Percentiles rank a stretch among this genome's conserved stretches.
phyloP scores from a whole-genome alignment of 768 basidiomycete genomes.

The Boletellus ananas region DNA sequence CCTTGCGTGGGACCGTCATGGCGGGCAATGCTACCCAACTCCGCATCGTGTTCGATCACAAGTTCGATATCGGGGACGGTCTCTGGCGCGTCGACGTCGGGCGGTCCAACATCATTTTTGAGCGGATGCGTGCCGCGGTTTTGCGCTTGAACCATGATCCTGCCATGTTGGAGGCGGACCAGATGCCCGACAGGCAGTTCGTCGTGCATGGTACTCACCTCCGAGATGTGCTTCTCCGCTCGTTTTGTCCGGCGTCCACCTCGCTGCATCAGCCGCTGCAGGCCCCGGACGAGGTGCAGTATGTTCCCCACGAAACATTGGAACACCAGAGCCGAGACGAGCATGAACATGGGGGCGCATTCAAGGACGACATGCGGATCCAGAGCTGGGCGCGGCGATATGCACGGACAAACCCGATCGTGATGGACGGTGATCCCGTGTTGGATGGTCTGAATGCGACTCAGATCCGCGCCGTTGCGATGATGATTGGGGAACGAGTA shows the following conservation, averaged over 20 bases:
- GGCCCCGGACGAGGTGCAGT: conserved; percentile 36
- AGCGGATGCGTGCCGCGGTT: conserved; percentile 70
- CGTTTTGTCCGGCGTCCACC: conserved; percentile 39
- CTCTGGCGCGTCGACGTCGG: conserved; percentile 72
- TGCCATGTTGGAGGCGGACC: conserved; percentile 32
- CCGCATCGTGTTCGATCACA: conserved; percentile 53
- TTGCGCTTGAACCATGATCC: conserved; percentile 54
- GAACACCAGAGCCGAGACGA: conserved; percentile 34
- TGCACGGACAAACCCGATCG: conserved; percentile 51
- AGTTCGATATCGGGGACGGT: conserved; percentile 41
- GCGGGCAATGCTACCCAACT: conserved; percentile 48
- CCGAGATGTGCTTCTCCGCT: conserved; percentile 63
- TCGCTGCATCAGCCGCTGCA: conserved; percentile 34
- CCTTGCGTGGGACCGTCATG: conserved; percentile 54
- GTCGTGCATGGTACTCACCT: conserved; percentile 69
- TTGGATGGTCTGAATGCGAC: conserved; percentile 62
- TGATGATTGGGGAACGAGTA: conserved; percentile 77
- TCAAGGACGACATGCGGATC: conserved; percentile 71
- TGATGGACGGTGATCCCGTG: conserved; percentile 74
- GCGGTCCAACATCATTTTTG: conserved; percentile 57
- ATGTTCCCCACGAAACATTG: conserved; percentile 35
- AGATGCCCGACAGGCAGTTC: conserved; percentile 40
- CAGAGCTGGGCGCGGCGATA: conserved; percentile 81
- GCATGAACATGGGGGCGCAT: conserved; percentile 41
- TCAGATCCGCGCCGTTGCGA: conserved; percentile 79